Evolutionary conservation across 306 rosid species (phyloP).

Genomic region (Glycine latifolia): DNA sequence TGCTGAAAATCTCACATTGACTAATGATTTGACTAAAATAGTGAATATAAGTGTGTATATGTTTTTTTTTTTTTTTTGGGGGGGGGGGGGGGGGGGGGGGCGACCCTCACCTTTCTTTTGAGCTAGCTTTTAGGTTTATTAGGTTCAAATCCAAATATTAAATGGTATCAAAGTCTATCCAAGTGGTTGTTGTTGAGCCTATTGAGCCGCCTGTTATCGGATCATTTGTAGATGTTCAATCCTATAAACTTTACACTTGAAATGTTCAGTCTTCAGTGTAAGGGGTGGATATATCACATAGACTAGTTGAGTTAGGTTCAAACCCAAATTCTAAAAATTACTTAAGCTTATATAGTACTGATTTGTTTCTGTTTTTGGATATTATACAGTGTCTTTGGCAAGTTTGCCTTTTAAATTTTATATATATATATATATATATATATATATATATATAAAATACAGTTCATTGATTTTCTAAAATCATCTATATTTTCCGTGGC

Average conservation of each 20-base stretch:
- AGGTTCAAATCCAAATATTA: background rate
- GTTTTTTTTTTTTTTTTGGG: too few species aligned
- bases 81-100: background rate
- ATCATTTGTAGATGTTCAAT: too few species aligned
- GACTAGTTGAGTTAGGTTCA: background rate
- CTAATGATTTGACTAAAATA: background rate
- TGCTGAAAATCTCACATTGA: background rate
- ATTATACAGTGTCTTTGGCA: background rate
- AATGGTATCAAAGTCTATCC: background rate
- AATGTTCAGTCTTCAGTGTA: too few species aligned
- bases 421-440: too few species aligned
- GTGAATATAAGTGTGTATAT: background rate
- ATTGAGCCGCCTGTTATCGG: too few species aligned
- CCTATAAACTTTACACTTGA: background rate
- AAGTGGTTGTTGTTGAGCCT: too few species aligned
- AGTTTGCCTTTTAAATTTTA: background rate
- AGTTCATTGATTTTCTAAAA: constrained; percentile 33
- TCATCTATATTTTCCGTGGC: constrained; percentile 41
- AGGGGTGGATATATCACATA: background rate
- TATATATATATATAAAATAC: too few species aligned
- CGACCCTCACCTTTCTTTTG: background rate
- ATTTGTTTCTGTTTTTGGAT: background rate
- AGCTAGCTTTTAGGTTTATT: background rate
- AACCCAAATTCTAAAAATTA: background rate
- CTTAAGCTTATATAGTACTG: background rate